Percentiles rank a stretch among this genome's conserved stretches.
These are phyloP conservation scores for Pseudogymnoascus verrucosus DNA, from an alignment of 2,329 filamentous ascomycete species.

Conservation along the genomic window DNA sequence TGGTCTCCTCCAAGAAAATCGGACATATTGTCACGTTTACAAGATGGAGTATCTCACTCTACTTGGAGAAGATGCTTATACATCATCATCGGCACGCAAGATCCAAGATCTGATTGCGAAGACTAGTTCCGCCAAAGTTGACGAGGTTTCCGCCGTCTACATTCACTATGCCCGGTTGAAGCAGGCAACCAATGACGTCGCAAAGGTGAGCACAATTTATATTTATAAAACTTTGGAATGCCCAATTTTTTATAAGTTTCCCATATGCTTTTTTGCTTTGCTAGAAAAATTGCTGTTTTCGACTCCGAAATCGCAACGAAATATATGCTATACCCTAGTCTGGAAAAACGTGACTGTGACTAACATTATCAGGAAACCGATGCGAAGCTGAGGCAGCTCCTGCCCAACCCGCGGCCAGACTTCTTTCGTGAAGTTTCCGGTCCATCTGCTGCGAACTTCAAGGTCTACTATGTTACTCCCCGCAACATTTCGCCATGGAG, in stretches of 20 bases:
- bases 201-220: conserved; percentile 11
- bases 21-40: conserved; percentile 8
- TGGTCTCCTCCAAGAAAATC: conserved; percentile 6
- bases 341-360: conserved; percentile 2
- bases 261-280: not conserved
- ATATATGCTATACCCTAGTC: not conserved
- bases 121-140: conserved; percentile 16
- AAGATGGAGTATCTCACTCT: conserved; percentile 23
- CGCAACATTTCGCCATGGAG: conserved; percentile 94
- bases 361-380: conserved; percentile 17
- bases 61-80: conserved; percentile 25
- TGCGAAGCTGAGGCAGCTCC: conserved; percentile 20
- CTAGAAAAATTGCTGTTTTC: conserved; percentile 8
- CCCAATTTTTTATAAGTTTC: not conserved
- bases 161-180: conserved; percentile 25
- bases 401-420: conserved; percentile 13
- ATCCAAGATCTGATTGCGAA: conserved; percentile 15
- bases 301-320: not conserved
- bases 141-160: conserved; percentile 22
- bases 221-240: not conserved
- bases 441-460: conserved; percentile 10
- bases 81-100: conserved; percentile 23
- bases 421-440: not conserved
- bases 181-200: conserved; percentile 11
- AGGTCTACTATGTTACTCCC: conserved; percentile 59